Percentiles rank a stretch among this genome's conserved stretches.
phyloP scores from a whole-genome alignment of 495 filamentous ascomycete genomes.

The Talaromyces thailandensis region DNA sequence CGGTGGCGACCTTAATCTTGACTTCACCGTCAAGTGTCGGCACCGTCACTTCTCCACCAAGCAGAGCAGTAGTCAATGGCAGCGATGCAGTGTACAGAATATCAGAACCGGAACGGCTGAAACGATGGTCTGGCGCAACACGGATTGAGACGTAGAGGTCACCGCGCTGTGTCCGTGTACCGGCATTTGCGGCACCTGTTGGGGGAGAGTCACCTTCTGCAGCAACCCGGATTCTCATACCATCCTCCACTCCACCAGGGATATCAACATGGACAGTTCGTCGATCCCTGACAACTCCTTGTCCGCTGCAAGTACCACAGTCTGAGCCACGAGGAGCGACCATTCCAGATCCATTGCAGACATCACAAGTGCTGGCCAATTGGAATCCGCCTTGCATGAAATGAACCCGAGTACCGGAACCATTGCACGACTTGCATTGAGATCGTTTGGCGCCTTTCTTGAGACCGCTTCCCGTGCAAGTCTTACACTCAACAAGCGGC shows the following conservation, averaged over 20 bases:
- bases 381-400: slow-evolving; percentile 90
- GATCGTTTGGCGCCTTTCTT: slow-evolving; percentile 67
- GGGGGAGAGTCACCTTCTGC: slow-evolving; percentile 82
- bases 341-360: slow-evolving; percentile 69
- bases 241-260: slow-evolving; percentile 88
- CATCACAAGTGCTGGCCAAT: slow-evolving; percentile 78
- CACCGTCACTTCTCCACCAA: slow-evolving; percentile 81
- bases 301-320: slow-evolving; percentile 68
- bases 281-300: slow-evolving; percentile 67
- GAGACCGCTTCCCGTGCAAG: slow-evolving; percentile 74
- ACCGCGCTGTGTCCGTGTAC: slow-evolving; percentile 54
- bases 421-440: slow-evolving; percentile 71
- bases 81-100: slow-evolving; percentile 87
- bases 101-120: slow-evolving; percentile 76
- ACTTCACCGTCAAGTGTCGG: slow-evolving; percentile 88
- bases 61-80: slow-evolving; percentile 83
- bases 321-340: slow-evolving; percentile 65
- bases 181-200: slow-evolving; percentile 53
- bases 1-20: slow-evolving; percentile 77
- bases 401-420: slow-evolving; percentile 79
- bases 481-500: slow-evolving; percentile 68
- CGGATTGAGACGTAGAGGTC: slow-evolving; percentile 83
- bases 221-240: slow-evolving; percentile 74
- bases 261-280: slow-evolving; percentile 82
- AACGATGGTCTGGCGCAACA: slow-evolving; percentile 77